phyloP scores from a whole-genome alignment of 306 rosid species.

The Vicia sativa region DNA sequence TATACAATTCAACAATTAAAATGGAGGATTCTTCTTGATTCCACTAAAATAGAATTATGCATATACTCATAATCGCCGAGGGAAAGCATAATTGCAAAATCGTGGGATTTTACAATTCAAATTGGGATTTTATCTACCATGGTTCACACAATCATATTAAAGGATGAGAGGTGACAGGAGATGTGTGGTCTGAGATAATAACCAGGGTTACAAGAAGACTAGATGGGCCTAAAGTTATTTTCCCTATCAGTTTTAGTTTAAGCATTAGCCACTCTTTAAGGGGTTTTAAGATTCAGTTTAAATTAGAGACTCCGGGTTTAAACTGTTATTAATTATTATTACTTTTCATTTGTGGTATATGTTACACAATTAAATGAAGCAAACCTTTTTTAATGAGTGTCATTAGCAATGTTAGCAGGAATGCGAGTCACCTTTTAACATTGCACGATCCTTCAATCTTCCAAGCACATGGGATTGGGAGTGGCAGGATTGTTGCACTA shows the following conservation, averaged over 20 bases:
- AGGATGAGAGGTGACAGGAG: neutral
- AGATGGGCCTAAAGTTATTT: slow-evolving; percentile 4
- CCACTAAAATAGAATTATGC: too few species aligned
- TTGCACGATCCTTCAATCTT: neutral
- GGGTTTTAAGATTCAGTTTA: slow-evolving; percentile 14
- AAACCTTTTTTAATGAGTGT: neutral
- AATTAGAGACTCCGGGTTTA: neutral
- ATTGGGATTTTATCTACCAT: too few species aligned
- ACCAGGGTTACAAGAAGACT: neutral
- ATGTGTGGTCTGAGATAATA: neutral
- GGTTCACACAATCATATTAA: slow-evolving; percentile 7
- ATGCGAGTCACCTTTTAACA: neutral
- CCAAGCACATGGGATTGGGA: neutral
- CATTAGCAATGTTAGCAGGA: neutral
- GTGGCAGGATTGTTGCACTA: neutral
- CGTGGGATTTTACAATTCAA: too few species aligned
- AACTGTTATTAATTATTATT: neutral
- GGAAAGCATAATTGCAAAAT: too few species aligned
- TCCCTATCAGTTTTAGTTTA: neutral
- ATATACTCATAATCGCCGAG: too few species aligned
- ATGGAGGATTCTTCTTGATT: too few species aligned
- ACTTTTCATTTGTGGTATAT: neutral
- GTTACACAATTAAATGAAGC: neutral
- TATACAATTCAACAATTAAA: too few species aligned
- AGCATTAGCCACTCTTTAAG: slow-evolving; percentile 2